A percentile compares a stretch with the other conserved stretches of the same genome.
These are phyloP conservation scores for Ceratobasidium sp. DNA, from an alignment of 1,284 basidiomycete species.

Conservation along the genomic window DNA sequence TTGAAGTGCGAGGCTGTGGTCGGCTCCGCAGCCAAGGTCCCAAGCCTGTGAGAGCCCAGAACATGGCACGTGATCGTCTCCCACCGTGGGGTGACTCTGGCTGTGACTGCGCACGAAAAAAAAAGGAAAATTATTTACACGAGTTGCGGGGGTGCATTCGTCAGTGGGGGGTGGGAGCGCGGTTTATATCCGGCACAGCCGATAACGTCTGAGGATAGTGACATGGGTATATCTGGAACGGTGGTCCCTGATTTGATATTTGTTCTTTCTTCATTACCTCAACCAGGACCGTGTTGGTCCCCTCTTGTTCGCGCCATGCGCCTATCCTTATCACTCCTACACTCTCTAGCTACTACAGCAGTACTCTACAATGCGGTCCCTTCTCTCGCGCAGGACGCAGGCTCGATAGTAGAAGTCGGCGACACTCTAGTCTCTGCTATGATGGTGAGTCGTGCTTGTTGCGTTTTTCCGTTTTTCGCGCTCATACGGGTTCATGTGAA, in stretches of 20 bases:
- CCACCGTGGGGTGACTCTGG: background rate
- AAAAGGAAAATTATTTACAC: background rate
- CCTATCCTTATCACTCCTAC: constrained; percentile 25
- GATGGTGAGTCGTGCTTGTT: constrained; percentile 15
- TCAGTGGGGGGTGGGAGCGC: background rate
- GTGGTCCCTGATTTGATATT: constrained; percentile 30
- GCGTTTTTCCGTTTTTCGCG: background rate
- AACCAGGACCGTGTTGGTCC: constrained; percentile 25
- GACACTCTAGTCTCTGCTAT: constrained; percentile 40
- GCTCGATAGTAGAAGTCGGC: constrained; percentile 32
- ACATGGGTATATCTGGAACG: constrained; percentile 20
- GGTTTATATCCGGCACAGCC: background rate
- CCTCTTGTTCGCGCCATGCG: constrained; percentile 30
- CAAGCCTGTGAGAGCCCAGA: constrained; percentile 7
- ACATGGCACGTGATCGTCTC: background rate
- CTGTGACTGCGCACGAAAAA: too few species aligned
- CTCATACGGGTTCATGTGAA: background rate
- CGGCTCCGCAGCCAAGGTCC: constrained; percentile 18
- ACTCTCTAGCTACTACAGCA: constrained; percentile 29
- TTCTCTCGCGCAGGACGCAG: constrained; percentile 42
- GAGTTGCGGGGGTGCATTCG: background rate
- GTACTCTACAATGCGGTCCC: constrained; percentile 41
- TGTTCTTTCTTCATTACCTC: constrained; percentile 18
- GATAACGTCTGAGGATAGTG: constrained; percentile 8
- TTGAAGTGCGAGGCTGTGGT: constrained; percentile 32